phyloP scores from a whole-genome alignment of 73 alveolate genomes.

The Paramecium octaurelia region DNA sequence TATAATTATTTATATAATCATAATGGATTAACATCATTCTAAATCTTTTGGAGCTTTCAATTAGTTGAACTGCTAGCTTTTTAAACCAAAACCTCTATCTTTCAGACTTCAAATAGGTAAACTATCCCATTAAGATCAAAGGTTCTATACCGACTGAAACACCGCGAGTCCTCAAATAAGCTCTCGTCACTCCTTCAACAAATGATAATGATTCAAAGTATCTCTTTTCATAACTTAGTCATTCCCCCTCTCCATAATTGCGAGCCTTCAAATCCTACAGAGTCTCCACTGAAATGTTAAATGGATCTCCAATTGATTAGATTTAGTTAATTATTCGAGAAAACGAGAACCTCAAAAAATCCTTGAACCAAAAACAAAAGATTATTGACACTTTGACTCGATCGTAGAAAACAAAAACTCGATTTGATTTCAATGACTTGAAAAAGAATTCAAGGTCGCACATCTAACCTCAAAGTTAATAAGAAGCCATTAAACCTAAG shows the following conservation, averaged over 20 bases:
- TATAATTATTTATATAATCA: background rate
- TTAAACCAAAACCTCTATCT: background rate
- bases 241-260: background rate
- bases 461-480: background rate
- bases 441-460: background rate
- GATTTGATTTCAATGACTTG: background rate
- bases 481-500: background rate
- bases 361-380: background rate
- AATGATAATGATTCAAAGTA: slow-evolving; percentile 9
- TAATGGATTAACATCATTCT: background rate
- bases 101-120: background rate
- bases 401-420: background rate
- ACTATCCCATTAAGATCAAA: background rate
- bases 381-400: background rate
- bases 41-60: background rate
- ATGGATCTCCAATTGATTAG: background rate
- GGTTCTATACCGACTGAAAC: background rate
- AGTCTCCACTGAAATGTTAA: background rate
- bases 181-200: background rate
- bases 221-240: background rate
- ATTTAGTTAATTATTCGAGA: background rate
- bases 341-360: background rate
- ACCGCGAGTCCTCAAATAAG: background rate
- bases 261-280: background rate
- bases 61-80: background rate